Evolutionary conservation across 192 early-diverging fungal genomes (phyloP).

Genomic region (Chytriomyces confervae): DNA sequence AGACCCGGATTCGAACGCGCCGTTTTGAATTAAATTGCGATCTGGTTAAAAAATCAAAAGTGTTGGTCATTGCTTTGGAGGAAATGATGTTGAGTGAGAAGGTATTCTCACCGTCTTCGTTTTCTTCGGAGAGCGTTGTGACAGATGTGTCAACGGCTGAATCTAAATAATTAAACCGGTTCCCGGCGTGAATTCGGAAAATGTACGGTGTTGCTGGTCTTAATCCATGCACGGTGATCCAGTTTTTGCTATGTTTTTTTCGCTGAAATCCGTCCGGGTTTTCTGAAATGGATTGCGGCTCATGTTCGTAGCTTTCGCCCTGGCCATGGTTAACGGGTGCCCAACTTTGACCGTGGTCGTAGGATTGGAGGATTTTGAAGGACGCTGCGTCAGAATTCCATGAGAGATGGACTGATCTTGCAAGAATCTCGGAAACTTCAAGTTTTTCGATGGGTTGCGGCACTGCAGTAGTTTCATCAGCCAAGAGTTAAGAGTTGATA

Average conservation of each 20-base stretch:
- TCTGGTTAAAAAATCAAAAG: background rate
- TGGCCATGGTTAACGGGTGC: slow-evolving; percentile 41
- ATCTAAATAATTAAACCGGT: slow-evolving; percentile 37
- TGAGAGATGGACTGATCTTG: slow-evolving; percentile 13
- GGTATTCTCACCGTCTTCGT: slow-evolving; percentile 12
- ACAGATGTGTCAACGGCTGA: slow-evolving; percentile 20
- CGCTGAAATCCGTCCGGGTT: slow-evolving; percentile 24
- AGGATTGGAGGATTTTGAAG: slow-evolving; percentile 35
- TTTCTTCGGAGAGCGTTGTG: background rate
- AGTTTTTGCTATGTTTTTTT: slow-evolving; percentile 9
- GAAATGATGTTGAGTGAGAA: background rate
- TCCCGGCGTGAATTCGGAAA: slow-evolving; percentile 41
- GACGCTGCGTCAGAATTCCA: slow-evolving; percentile 35
- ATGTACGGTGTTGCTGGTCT: slow-evolving; percentile 32
- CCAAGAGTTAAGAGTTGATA: background rate
- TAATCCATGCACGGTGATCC: slow-evolving; percentile 30
- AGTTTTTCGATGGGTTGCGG: slow-evolving; percentile 17
- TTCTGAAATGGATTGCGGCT: slow-evolving; percentile 16
- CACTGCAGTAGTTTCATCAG: slow-evolving; percentile 9
- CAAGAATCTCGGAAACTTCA: slow-evolving; percentile 28
- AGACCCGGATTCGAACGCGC: slow-evolving; percentile 33
- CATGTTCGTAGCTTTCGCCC: slow-evolving; percentile 46
- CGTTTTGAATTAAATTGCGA: slow-evolving; percentile 38
- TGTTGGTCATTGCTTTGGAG: background rate
- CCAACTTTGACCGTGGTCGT: slow-evolving; percentile 23